A percentile compares a stretch with the other conserved stretches of the same genome.
Conservation (phyloP, 345 rosid genomes). For the Hibiscus tridactylites region DNA sequence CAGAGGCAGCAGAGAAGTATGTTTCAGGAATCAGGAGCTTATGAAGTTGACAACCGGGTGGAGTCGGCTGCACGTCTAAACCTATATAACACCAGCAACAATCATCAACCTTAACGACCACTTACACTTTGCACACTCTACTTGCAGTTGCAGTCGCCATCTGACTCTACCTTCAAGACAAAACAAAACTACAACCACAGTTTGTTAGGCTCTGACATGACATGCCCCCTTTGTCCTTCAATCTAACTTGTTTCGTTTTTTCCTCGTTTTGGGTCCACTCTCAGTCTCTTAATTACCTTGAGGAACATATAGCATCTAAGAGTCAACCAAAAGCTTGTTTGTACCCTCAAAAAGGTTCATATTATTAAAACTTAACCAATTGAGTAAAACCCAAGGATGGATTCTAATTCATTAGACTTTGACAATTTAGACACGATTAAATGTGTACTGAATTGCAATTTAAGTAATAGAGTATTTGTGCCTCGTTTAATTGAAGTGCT, state of each 20-base stretch:
- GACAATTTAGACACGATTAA: neutral
- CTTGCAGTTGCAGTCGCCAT: slow-evolving; percentile 1
- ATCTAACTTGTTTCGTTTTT: too few relatives aligned
- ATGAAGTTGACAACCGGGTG: neutral
- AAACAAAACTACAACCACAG: slow-evolving; percentile 1
- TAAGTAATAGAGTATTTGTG: neutral
- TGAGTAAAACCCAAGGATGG: neutral
- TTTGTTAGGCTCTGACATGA: slow-evolving; percentile 16
- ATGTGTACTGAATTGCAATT: neutral
- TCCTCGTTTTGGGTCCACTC: neutral
- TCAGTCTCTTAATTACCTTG: neutral
- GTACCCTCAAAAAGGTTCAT: neutral
- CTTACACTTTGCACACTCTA: neutral
- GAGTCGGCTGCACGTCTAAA: slow-evolving; percentile 30
- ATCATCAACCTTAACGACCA: slow-evolving; percentile 27
- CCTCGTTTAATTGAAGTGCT: neutral
- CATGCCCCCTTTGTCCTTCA: neutral
- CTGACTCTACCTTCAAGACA: slow-evolving; percentile 13
- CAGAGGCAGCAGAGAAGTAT: neutral
- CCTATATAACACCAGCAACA: slow-evolving; percentile 15
- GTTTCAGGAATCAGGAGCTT: neutral
- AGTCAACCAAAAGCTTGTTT: neutral
- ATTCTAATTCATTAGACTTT: neutral
- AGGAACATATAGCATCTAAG: neutral
- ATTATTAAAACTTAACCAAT: neutral